Conservation (phyloP, 495 filamentous ascomycete species). For the Penicillium subrubescens region DNA sequence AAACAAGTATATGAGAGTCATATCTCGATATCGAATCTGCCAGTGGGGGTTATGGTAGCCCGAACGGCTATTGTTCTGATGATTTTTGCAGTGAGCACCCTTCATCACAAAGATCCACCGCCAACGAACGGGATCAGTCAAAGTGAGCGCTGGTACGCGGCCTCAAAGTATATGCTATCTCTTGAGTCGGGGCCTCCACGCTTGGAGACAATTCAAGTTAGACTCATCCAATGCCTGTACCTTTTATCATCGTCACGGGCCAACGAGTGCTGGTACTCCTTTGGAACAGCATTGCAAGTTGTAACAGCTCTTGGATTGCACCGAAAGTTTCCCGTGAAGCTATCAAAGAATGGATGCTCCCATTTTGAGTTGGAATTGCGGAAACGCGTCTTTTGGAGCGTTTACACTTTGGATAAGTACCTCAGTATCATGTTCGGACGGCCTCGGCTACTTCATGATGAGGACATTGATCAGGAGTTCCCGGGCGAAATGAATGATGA, state of each 20-base stretch:
- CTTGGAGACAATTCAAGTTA: conserved; percentile 48
- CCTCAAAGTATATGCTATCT: conserved; percentile 44
- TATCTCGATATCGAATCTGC: conserved; percentile 38
- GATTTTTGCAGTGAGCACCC: conserved; percentile 46
- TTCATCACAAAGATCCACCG: conserved; percentile 38
- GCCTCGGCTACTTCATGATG: conserved; percentile 54
- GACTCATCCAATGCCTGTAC: conserved; percentile 48
- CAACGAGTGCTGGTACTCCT: conserved; percentile 53
- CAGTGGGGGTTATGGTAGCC: conserved; percentile 40
- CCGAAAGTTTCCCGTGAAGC: conserved; percentile 37
- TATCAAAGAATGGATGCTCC: conserved; percentile 32
- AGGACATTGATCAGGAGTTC: conserved; percentile 55
- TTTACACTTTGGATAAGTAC: conserved; percentile 59
- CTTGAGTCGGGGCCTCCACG: conserved; percentile 47
- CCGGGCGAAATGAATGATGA: conserved; percentile 57
- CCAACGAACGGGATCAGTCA: conserved; percentile 5
- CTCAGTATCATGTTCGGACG: conserved; percentile 58
- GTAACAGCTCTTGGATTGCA: conserved; percentile 50
- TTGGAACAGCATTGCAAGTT: conserved; percentile 48
- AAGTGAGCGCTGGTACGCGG: conserved; percentile 48
- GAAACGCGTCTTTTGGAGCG: conserved; percentile 61
- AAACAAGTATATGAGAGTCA: conserved; percentile 40
- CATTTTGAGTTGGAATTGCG: conserved; percentile 45
- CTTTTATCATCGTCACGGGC: conserved; percentile 49
- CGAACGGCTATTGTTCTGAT: conserved; percentile 47